phyloP scores from a whole-genome alignment of 805 yeast genomes.

The Priceomyces melissophilus region DNA sequence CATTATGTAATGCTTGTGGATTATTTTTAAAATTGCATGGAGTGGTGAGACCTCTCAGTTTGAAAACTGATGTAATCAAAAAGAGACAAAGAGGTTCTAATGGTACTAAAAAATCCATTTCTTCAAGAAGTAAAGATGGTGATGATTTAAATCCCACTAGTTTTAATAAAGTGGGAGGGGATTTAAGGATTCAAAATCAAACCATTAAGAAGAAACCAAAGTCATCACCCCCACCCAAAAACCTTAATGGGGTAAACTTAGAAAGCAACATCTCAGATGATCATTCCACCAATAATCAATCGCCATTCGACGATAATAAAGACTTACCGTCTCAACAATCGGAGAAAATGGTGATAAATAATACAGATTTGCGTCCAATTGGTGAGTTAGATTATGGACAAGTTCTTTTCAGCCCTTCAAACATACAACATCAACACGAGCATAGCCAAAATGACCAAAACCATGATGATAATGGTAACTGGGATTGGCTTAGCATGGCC shows the following conservation, averaged over 20 bases:
- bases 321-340: background rate
- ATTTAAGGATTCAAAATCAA: background rate
- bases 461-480: conserved; percentile 12
- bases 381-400: conserved; percentile 6
- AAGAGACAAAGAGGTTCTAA: conserved; percentile 68
- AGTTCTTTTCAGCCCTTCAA: conserved; percentile 2
- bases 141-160: conserved; percentile 50
- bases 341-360: background rate
- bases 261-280: no score
- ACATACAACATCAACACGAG: background rate
- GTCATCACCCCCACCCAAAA: conserved; percentile 4
- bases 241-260: background rate
- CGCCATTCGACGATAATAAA: background rate
- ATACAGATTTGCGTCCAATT: conserved; percentile 6
- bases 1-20: conserved; percentile 96
- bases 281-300: background rate
- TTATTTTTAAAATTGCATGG: conserved; percentile 89
- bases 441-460: background rate
- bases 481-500: conserved; percentile 32
- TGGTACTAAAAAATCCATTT: conserved; percentile 14
- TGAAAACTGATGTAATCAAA: conserved; percentile 89
- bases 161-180: conserved; percentile 10
- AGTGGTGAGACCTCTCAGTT: conserved; percentile 86
- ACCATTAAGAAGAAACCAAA: conserved; percentile 4
- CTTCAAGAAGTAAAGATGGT: conserved; percentile 40